These are phyloP conservation scores for Solanum habrochaites DNA, from an alignment of 257 asterid genomes.

Conservation along the genomic window DNA sequence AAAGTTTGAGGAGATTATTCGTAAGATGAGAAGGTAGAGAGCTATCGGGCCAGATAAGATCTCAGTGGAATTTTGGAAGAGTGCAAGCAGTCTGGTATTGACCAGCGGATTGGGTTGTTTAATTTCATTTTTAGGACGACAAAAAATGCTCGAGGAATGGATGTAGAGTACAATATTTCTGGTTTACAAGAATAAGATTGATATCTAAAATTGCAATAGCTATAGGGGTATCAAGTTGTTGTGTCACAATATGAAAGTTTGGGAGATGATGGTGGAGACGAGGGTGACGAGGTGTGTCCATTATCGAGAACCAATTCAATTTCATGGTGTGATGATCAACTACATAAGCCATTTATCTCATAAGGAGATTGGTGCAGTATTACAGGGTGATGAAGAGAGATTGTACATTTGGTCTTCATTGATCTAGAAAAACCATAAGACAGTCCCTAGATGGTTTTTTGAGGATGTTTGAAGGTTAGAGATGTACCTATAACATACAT, in stretches of 20 bases:
- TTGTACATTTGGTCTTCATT: not conserved
- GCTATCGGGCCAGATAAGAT: not conserved
- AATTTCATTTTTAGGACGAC: not conserved
- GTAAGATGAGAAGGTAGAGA: not conserved
- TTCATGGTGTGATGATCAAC: not conserved
- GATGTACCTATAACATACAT: not conserved
- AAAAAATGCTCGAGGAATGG: not conserved
- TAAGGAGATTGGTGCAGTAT: not conserved
- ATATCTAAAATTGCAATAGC: not conserved
- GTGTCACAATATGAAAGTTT: not conserved
- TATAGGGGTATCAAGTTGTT: not conserved
- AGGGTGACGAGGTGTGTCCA: not conserved
- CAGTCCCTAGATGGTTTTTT: not conserved
- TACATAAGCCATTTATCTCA: not conserved
- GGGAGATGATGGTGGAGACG: not conserved
- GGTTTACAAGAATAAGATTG: not conserved
- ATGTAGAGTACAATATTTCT: not conserved
- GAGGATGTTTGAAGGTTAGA: not conserved
- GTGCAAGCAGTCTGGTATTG: not conserved
- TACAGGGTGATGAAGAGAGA: not conserved
- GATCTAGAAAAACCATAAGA: not conserved
- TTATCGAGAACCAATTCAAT: not conserved
- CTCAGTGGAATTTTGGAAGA: not conserved
- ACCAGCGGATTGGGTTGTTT: not conserved
- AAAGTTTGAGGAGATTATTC: not conserved